Conservation (phyloP, 306 rosid species). For the Argentina anserina region DNA sequence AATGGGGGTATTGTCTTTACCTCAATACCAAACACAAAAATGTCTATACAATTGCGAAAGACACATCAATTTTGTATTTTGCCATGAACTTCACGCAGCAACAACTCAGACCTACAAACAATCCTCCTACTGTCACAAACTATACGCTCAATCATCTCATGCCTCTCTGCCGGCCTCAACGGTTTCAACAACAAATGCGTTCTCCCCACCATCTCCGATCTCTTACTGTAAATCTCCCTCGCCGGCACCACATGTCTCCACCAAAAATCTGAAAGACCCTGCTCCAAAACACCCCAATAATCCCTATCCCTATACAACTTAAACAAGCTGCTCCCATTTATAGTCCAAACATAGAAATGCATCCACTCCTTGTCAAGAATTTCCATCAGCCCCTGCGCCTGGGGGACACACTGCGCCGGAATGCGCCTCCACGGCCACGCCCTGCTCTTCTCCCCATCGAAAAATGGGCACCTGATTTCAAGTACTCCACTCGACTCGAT, state of each 20-base stretch:
- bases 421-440: constrained; percentile 61
- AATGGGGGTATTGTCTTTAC: background rate
- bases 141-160: constrained; percentile 47
- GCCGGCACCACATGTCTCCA: constrained; percentile 74
- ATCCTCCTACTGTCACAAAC: constrained; percentile 50
- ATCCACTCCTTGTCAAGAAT: constrained; percentile 73
- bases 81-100: constrained; percentile 44
- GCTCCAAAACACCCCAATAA: constrained; percentile 59
- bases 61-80: background rate
- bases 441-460: constrained; percentile 43
- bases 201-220: constrained; percentile 6
- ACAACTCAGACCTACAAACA: constrained; percentile 43
- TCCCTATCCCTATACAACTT: constrained; percentile 48
- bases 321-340: constrained; percentile 68
- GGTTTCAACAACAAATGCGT: constrained; percentile 44
- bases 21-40: background rate
- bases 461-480: constrained; percentile 70
- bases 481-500: constrained; percentile 52
- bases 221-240: constrained; percentile 39
- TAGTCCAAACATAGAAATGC: constrained; percentile 78
- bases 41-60: background rate
- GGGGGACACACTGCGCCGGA: constrained; percentile 64
- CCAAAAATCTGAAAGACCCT: constrained; percentile 70
- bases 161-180: constrained; percentile 55
- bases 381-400: constrained; percentile 86